Percentiles rank a stretch among this genome's conserved stretches.
These are phyloP conservation scores for Microsporum audouinii DNA, from an alignment of 2,329 filamentous ascomycete species.

Conservation along the genomic window DNA sequence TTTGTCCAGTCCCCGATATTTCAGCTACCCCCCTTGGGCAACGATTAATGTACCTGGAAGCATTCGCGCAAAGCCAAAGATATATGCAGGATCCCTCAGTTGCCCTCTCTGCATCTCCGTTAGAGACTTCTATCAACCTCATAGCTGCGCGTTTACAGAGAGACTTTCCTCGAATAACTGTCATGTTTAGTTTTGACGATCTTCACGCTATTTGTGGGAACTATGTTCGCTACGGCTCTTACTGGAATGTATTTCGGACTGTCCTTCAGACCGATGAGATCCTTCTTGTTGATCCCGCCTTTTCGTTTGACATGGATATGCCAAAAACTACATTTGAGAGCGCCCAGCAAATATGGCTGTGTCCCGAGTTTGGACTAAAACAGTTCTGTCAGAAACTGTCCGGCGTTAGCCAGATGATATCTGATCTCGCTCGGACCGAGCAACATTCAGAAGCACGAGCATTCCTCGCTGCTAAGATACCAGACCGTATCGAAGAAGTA, in stretches of 20 bases:
- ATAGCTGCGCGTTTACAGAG: constrained; percentile 13
- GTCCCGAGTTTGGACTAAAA: constrained; percentile 12
- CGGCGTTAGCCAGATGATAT: constrained; percentile 15
- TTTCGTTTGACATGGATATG: constrained; percentile 14
- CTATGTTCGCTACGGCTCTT: constrained; percentile 15
- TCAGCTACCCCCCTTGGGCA: constrained; percentile 13
- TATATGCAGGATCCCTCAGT: constrained; percentile 11
- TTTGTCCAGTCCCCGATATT: constrained; percentile 14
- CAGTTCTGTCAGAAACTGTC: constrained; percentile 17
- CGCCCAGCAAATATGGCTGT: constrained; percentile 14
- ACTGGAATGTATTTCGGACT: constrained; percentile 13
- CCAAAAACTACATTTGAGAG: constrained; percentile 15
- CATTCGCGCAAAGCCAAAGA: constrained; percentile 13
- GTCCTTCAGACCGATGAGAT: constrained; percentile 14
- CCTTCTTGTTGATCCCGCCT: constrained; percentile 14
- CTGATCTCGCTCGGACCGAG: constrained; percentile 12
- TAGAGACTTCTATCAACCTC: constrained; percentile 10
- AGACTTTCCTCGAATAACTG: constrained; percentile 11
- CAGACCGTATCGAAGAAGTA: constrained; percentile 15
- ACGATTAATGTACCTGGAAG: constrained; percentile 16
- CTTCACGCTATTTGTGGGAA: constrained; percentile 11
- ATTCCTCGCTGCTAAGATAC: constrained; percentile 15
- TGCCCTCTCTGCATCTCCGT: constrained; percentile 1
- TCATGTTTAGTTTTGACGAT: constrained; percentile 13
- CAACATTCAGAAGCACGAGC: constrained; percentile 11